A percentile compares a stretch with the other conserved stretches of the same genome.
phyloP scores from a whole-genome alignment of 2,329 filamentous ascomycete genomes.

The Berkeleyomyces basicola region DNA sequence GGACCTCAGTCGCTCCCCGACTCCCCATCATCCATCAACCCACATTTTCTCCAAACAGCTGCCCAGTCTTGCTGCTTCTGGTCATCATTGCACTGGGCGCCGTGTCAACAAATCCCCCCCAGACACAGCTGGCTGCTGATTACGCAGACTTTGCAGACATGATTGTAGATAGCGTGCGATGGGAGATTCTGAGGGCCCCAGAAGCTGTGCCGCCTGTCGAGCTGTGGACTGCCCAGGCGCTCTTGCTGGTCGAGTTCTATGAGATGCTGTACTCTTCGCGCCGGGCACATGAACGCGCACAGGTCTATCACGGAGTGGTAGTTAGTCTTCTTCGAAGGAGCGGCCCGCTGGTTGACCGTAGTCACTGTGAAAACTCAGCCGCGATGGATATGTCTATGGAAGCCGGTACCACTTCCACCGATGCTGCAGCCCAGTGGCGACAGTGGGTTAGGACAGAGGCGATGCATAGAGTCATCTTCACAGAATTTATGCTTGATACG shows the following conservation, averaged over 20 bases:
- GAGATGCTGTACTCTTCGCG: conserved; percentile 85
- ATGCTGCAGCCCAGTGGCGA: conserved; percentile 50
- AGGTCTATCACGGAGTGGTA: conserved; percentile 79
- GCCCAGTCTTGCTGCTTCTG: conserved; percentile 58
- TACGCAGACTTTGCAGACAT: conserved; percentile 36
- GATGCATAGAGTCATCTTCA: conserved; percentile 72
- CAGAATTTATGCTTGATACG: conserved; percentile 76
- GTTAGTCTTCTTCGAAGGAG: conserved; percentile 72
- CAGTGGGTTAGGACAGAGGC: conserved; percentile 82
- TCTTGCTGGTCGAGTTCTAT: conserved; percentile 71
- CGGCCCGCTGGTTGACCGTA: conserved; percentile 68
- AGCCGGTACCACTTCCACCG: conserved; percentile 28
- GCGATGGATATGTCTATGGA: conserved; percentile 22
- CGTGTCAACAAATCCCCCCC: conserved; percentile 49
- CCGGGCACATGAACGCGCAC: conserved; percentile 67
- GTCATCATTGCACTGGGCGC: conserved; percentile 76
- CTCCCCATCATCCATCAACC: conserved; percentile 78
- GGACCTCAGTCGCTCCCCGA: conserved; percentile 71
- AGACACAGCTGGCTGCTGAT: conserved; percentile 37
- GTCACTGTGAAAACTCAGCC: conserved; percentile 62
- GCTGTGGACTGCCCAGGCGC: conserved; percentile 74
- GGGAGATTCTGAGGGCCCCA: conserved; percentile 67
- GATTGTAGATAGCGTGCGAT: conserved; percentile 56
- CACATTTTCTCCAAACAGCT: conserved; percentile 68
- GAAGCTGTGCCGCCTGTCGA: conserved; percentile 73